phyloP scores from a whole-genome alignment of 805 yeast species.

The Metschnikowia gruessii region DNA sequence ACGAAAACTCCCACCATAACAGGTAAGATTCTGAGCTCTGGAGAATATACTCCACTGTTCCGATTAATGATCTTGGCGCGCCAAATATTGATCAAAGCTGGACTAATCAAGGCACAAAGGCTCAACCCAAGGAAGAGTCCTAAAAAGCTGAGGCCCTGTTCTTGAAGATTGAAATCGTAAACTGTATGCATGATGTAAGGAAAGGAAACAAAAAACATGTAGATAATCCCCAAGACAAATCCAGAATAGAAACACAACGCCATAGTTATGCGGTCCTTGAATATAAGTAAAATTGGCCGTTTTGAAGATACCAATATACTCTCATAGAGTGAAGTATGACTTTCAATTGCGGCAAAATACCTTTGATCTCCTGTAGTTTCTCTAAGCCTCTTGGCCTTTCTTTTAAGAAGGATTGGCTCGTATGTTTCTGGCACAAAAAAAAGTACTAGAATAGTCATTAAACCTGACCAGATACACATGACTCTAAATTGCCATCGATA shows the following conservation, averaged over 20 bases:
- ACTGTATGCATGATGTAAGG: conserved; percentile 17
- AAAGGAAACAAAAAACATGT: conserved; percentile 19
- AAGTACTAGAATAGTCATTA: conserved; percentile 19
- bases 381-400: conserved; percentile 27
- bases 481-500: conserved; percentile 29
- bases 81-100: conserved; percentile 7
- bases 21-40: conserved; percentile 16
- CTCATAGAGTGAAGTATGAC: conserved; percentile 15
- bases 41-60: conserved; percentile 9
- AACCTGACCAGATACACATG: conserved; percentile 26
- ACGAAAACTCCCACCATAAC: conserved; percentile 16
- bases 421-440: conserved; percentile 31
- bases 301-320: conserved; percentile 22
- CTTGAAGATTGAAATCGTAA: conserved; percentile 10
- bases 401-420: conserved; percentile 25
- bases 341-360: conserved; percentile 40
- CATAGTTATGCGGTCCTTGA: conserved; percentile 29
- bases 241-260: conserved; percentile 24
- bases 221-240: conserved; percentile 19
- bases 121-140: conserved; percentile 15
- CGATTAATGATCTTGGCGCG: conserved; percentile 4
- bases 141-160: conserved; percentile 15
- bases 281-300: conserved; percentile 27
- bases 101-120: conserved; percentile 12
- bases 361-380: conserved; percentile 35